phyloP scores from a whole-genome alignment of 2,329 filamentous ascomycete species.

The Xylaria sp. region DNA sequence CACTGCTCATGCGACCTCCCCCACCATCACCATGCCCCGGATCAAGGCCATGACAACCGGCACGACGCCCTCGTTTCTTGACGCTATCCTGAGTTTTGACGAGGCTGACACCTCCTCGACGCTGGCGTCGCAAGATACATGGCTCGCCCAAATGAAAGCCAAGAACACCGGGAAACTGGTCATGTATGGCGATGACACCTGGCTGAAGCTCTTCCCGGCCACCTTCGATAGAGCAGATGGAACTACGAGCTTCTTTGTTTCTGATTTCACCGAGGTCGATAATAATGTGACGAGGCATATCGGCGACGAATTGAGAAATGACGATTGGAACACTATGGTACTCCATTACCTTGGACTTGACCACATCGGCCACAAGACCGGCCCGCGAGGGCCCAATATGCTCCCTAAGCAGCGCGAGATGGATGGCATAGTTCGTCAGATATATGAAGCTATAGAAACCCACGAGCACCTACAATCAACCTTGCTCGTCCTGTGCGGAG shows the following conservation, averaged over 20 bases:
- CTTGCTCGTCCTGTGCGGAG: constrained; percentile 86
- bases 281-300: constrained; percentile 96
- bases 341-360: constrained; percentile 96
- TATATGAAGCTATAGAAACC: constrained; percentile 80
- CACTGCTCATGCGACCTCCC: constrained; percentile 94
- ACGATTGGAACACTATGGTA: constrained; percentile 93
- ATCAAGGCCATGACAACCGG: constrained; percentile 98
- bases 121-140: constrained; percentile 89
- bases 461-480: constrained; percentile 78
- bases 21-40: constrained; percentile 97
- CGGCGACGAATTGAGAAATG: constrained; percentile 74
- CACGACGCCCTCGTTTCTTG: constrained; percentile 96
- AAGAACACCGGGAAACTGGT: constrained; percentile 78
- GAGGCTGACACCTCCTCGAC: constrained; percentile 93
- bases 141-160: constrained; percentile 91
- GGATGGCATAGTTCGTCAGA: constrained; percentile 80
- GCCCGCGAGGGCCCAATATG: constrained; percentile 90
- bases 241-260: constrained; percentile 97
- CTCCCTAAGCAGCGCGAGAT: constrained; percentile 92
- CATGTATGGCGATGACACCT: constrained; percentile 98
- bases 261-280: constrained; percentile 98
- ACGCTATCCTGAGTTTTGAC: constrained; percentile 95
- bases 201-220: constrained; percentile 93
- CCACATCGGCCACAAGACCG: constrained; percentile 97
- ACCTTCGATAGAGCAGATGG: constrained; percentile 90